Base-by-base conservation (phyloP, 2,329 filamentous ascomycete genomes). In the Paecilomyces formosus region DNA sequence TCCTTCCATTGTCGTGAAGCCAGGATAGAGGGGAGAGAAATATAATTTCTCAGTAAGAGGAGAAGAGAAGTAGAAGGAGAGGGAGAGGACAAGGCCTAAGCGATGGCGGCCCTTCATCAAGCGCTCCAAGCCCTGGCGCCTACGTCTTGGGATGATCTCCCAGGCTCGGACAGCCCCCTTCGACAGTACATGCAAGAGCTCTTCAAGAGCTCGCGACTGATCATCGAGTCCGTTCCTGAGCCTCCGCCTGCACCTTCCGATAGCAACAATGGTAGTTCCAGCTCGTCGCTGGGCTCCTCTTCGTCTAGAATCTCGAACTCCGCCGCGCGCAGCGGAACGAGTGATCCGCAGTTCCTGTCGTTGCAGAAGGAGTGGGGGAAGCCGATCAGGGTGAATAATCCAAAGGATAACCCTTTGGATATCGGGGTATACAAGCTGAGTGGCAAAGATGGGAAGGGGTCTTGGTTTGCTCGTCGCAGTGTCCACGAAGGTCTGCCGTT, bases 391-490 rank as follows among this genome's bases (percentile, higher is more conserved):
- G 60, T 72, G 54, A 75, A 90, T 57, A 85, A 82, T 50, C 74
- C 83, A 2, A 86, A 82, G 64, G 87, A 92, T 21, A 94, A 95
- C 67, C 89, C 90, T 0, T 78, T 90, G 8, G 85, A 82, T 0
- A 86, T 97, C 61, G 82, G 80, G 57, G 85, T 97, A 24, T 96
- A 89, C 77, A 96, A 95, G 72, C 81, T 94, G 60, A 77, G 81
- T 0, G 85, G 88, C 2, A 88, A 89, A 66, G 93, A 97, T 72
- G 86, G 90, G 39, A 87, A 87, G 63, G 93, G 92, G 1, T 82
- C 89, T 7, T 97, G 93, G 93, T 97, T 97, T 74, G 90, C 90
- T 24, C 80, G 93, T 57, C 81, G 88, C 54, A 96, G 91, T 70
- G 80, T 96, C 21, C 92, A 97, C 68, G 85, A 89, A 65, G 89